Percentiles rank a stretch among this genome's conserved stretches.
These are phyloP conservation scores for Heliosperma pusillum DNA, from an alignment of 148 eudicot species.

Conservation along the genomic window DNA sequence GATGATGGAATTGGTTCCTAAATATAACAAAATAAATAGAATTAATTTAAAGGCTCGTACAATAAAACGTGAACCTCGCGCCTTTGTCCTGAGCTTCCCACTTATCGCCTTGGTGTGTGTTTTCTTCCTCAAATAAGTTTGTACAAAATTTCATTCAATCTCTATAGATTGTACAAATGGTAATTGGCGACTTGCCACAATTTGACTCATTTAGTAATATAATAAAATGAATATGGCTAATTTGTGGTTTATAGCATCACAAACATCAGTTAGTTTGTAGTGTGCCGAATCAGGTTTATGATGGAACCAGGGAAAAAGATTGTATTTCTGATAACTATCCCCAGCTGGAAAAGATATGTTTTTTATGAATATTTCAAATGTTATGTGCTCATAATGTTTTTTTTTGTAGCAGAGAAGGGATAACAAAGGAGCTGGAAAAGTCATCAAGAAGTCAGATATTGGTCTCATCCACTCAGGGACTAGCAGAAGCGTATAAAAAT, in stretches of 20 bases:
- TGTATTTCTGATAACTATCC: background rate
- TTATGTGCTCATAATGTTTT: slow-evolving; percentile 3
- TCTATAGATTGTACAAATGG: too few species aligned
- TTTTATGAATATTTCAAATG: background rate
- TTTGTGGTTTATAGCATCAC: background rate
- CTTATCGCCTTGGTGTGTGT: too few species aligned
- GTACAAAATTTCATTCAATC: too few species aligned
- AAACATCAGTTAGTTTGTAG: background rate
- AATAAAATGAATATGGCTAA: background rate
- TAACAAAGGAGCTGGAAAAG: slow-evolving; percentile 36
- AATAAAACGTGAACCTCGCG: too few species aligned
- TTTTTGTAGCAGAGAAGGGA: slow-evolving; percentile 36
- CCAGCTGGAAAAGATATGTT: background rate
- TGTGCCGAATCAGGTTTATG: background rate
- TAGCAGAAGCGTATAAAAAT: slow-evolving; percentile 74
- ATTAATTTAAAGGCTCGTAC: too few species aligned
- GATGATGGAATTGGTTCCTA: too few species aligned
- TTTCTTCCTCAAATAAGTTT: too few species aligned
- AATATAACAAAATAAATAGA: too few species aligned
- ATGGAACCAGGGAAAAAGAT: background rate
- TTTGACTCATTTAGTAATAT: background rate
- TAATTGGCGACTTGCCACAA: background rate
- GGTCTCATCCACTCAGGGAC: slow-evolving; percentile 40
- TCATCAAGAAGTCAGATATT: slow-evolving; percentile 28
- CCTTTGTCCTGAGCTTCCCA: too few species aligned